These are phyloP conservation scores for Ascochyta rabiei DNA, from an alignment of 2,329 filamentous ascomycete species.

Conservation along the genomic window DNA sequence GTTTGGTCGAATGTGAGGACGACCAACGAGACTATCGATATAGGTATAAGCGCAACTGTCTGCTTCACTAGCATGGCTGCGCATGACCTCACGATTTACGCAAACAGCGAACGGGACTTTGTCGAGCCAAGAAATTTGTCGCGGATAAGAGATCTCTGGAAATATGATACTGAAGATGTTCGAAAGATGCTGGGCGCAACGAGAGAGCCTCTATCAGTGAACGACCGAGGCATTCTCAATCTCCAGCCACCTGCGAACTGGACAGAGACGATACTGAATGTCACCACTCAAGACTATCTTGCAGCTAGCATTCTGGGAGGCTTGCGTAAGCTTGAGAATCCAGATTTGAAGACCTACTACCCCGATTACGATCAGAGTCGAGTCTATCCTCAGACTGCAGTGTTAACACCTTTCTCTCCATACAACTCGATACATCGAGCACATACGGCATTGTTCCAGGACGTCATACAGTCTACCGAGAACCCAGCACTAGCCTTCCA, in stretches of 20 bases:
- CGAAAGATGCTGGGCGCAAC: not conserved
- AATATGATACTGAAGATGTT: not conserved
- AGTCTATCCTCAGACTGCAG: not conserved
- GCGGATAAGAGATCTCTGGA: not conserved
- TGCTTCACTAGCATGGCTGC: conserved; percentile 2
- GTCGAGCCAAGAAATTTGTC: conserved; percentile 1
- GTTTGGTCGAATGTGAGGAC: not conserved
- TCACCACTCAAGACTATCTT: too few relatives aligned
- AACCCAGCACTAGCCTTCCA: conserved; percentile 21
- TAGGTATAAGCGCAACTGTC: conserved; percentile 1
- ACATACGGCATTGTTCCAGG: conserved; percentile 15
- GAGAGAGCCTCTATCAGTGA: not conserved
- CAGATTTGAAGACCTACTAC: not conserved
- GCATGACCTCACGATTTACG: not conserved
- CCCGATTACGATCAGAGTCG: not conserved
- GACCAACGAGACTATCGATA: not conserved
- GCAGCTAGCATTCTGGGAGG: too few relatives aligned
- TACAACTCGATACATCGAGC: conserved; percentile 9
- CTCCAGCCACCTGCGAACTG: not conserved
- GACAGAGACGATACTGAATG: not conserved
- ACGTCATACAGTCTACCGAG: conserved; percentile 4
- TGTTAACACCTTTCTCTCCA: not conserved
- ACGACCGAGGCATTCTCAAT: not conserved
- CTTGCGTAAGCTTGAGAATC: not conserved
- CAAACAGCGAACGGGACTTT: not conserved